Evolutionary conservation across 2,329 filamentous ascomycete species (phyloP), one percentile per base, ranked within the genome.

Genomic region (Sclerotinia trifoliorum): DNA sequence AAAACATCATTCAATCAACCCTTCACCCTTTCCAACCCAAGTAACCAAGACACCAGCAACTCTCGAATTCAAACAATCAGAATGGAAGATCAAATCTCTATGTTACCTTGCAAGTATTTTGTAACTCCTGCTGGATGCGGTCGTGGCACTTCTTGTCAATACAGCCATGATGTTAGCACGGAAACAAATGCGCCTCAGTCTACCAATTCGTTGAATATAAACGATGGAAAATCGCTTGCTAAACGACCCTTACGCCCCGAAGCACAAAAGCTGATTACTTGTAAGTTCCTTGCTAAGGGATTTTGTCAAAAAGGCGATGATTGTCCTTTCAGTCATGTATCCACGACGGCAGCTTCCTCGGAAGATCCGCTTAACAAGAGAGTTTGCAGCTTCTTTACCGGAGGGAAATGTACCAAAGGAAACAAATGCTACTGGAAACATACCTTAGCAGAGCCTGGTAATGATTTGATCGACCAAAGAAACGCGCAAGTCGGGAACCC

Each of bases 91-190:
- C 7, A 51, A 32, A 6, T 1, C n/a, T 51, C 29, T 11, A 62
- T 62, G 44, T 1, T 35, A 24, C 21, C 29, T 39, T 62, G 44
- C 15, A 62, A 62, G 21, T 62, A 49, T 29, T 62, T 62, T 21
- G 11, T 5, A 49, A 39, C 29, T 39, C 8, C 13, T 24, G 32
- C 29, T 49, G 58, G 58, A 4, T 62, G 58, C 17, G 29, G 58
- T 10, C 46, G 58, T 62, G 58, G 58, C 2, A 24, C 19, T 7
- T 19, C 29, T 6, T 62, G 58, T 39, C 21, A 39, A 62, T 51
- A 62, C 46, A 39, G 29, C 13, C 58, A 49, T 51, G 21, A 49
- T 19, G 32, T 29, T 10, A 32, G 21, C 4, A 35, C n/a, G 11
- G 19, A 21, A 51, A 35, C 21, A 49, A 19, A 32, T 13, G 21